These are phyloP conservation scores for Chytriomyces hyalinus DNA, from an alignment of 192 early-diverging fungal genomes.

Conservation along the genomic window DNA sequence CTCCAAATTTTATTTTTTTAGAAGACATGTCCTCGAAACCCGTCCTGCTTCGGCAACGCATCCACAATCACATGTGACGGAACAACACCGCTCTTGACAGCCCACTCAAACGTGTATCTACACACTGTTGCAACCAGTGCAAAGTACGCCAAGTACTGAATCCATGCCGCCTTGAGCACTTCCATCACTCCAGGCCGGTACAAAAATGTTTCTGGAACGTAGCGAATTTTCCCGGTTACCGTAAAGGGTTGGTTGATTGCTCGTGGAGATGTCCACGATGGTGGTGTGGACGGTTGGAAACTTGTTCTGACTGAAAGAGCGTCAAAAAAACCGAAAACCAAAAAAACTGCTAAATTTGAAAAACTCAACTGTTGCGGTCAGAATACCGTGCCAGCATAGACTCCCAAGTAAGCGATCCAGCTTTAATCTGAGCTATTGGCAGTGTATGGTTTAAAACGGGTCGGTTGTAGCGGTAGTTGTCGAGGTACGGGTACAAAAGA, in stretches of 20 bases:
- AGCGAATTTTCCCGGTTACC: conserved; percentile 34
- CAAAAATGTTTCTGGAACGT: conserved; percentile 19
- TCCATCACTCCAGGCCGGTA: conserved; percentile 43
- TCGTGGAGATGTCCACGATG: conserved; percentile 41
- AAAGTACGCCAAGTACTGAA: conserved; percentile 48
- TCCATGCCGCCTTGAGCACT: conserved; percentile 47
- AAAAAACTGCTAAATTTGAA: too few relatives aligned
- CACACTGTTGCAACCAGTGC: conserved; percentile 35
- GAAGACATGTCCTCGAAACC: conserved; percentile 23
- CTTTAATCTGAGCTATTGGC: background rate
- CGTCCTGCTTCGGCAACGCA: conserved; percentile 30
- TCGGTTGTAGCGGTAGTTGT: conserved; percentile 35
- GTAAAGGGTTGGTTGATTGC: conserved; percentile 38
- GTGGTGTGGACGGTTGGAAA: conserved; percentile 13
- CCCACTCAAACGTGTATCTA: conserved; percentile 23
- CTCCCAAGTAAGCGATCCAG: conserved; percentile 23
- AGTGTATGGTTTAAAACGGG: conserved; percentile 37
- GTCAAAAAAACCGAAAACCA: conserved; percentile 20
- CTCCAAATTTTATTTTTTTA: background rate
- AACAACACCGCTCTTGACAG: conserved; percentile 33
- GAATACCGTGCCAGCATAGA: conserved; percentile 34
- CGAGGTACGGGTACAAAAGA: conserved; percentile 22
- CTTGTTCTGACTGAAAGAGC: conserved; percentile 41
- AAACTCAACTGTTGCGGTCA: conserved; percentile 41
- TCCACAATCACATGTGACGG: conserved; percentile 41